These are phyloP conservation scores for Exserohilum turcica DNA, from an alignment of 2,329 filamentous ascomycete genomes.

Conservation along the genomic window DNA sequence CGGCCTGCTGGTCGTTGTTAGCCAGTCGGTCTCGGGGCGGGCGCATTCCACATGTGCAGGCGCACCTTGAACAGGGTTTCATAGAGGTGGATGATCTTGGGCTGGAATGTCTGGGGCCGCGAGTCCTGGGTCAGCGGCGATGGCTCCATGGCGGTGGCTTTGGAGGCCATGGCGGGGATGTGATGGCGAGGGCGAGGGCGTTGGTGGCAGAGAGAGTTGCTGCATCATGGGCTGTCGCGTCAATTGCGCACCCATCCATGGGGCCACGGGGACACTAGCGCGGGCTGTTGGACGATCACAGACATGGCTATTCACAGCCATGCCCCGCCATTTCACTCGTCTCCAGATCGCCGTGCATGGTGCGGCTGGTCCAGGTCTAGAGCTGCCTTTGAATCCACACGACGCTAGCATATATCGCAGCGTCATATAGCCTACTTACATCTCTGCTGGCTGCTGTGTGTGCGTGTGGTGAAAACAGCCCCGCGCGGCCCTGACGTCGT, in stretches of 20 bases:
- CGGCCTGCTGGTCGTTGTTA: constrained; percentile 48
- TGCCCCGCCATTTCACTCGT: constrained; percentile 18
- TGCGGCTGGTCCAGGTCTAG: not conserved
- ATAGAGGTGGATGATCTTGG: constrained; percentile 92
- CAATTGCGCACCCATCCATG: constrained; percentile 5
- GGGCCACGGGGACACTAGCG: not conserved
- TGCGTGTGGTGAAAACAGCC: not conserved
- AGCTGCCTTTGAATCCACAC: not conserved
- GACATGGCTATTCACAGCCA: constrained; percentile 1
- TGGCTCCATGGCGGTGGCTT: constrained; percentile 68
- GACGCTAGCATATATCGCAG: not conserved
- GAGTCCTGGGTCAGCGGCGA: constrained; percentile 93
- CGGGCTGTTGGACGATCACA: constrained; percentile 15
- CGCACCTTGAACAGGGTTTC: constrained; percentile 72
- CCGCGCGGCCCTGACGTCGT: not conserved
- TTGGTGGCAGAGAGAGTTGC: no score
- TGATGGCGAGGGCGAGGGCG: no score
- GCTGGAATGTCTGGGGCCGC: constrained; percentile 87
- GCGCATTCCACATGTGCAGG: not conserved
- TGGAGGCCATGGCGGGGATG: no score
- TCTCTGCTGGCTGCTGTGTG: not conserved
- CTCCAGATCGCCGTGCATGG: not conserved
- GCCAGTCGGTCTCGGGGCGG: constrained; percentile 3
- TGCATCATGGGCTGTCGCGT: constrained; percentile 1
- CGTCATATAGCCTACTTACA: not conserved